Evolutionary conservation across 768 basidiomycete genomes (phyloP), one percentile per base, ranked within the genome.

Genomic region (Saitozyma sp.): DNA sequence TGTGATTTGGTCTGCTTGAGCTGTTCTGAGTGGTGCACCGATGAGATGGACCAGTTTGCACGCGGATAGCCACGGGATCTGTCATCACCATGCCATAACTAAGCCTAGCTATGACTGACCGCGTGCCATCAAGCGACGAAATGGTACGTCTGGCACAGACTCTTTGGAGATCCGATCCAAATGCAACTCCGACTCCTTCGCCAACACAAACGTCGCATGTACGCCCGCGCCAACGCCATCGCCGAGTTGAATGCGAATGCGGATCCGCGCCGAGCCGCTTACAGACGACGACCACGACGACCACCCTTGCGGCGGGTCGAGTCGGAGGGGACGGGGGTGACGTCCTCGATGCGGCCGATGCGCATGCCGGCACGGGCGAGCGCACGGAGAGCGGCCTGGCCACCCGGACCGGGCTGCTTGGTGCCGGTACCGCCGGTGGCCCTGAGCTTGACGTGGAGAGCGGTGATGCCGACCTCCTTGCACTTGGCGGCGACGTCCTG

Each of bases 271-370:
- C 56, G 61, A 62, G 49, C 19, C 52, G 54, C 29, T 70, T 79
- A 81, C 57, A 95, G 86, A 89, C 93, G 91, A 77, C 93, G 90
- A 91, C 93, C 93, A 83, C 93, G 92, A 73, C 93, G 91, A 92
- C 93, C 93, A 88, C 93, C 94, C 93, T 99, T 99, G 82, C 94
- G 87, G 78, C 96, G 86, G 72, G 96, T 99, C 63, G 89, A 93
- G 81, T 99, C 96, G 52, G 94, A 94, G 56, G 96, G 96, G 63
- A 95, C 87, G 67, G 95, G 95, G 46, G 95, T 98, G 55, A 97
- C 94, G 75, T 99, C 95, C 78, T 97, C 95, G 74, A 99, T 98
- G 69, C 96, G 86, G 61, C 96, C 96, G 71, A 99, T 97, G 69
- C 89, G 84, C 92, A 99, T 96, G 58, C 96, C 95, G 61, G 95